Base-by-base conservation (phyloP, 495 filamentous ascomycete species). In the Lentithecium fluviatile region DNA sequence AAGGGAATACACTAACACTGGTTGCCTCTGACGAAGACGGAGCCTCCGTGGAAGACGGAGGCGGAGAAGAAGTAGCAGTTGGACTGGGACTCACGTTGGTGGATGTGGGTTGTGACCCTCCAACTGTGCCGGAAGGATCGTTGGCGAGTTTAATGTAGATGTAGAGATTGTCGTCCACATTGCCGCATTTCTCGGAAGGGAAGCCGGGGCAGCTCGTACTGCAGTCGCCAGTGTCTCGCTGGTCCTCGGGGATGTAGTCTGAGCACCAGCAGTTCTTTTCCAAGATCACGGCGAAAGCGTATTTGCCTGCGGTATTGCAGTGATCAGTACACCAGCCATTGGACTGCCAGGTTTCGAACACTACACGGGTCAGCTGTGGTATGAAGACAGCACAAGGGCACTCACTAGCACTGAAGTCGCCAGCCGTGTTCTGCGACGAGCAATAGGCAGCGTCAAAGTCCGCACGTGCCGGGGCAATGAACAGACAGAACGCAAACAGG, bases 211-310 rank as follows among this genome's bases (percentile, higher is more conserved):
- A 92, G 5, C 55, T 46, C 7, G 74, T 66, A 58, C 75, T 75
- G 72, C 88, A 92, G 15, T 81, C 71, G 19, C 71, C 66, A 21
- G 67, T 72, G 65, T 60, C 72, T 2, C 71, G 71, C 23, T 76
- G 75, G 17, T 76, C 65, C 13, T 67, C 76, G 0, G 88, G 89
- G 12, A 75, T 77, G 62, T 85, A 85, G 64, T 92, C 83, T 1
- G 86, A 86, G 71, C 88, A 92, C 88, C 88, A 92, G 74, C 88
- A 92, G 32, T 73, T 71, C 20, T 82, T 74, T 19, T 75, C 78
- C 65, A 86, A 85, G 17, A 91, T 63, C 32, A 92, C 70, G 15
- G 80, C 89, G 68, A 89, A 87, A 10, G 88, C 88, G 69, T 83
- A 90, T 25, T 15, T 13, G 76, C 62, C 43, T 15, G 64, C 29